phyloP scores from a whole-genome alignment of 2,329 filamentous ascomycete genomes.

The Dactylellina sp. region DNA sequence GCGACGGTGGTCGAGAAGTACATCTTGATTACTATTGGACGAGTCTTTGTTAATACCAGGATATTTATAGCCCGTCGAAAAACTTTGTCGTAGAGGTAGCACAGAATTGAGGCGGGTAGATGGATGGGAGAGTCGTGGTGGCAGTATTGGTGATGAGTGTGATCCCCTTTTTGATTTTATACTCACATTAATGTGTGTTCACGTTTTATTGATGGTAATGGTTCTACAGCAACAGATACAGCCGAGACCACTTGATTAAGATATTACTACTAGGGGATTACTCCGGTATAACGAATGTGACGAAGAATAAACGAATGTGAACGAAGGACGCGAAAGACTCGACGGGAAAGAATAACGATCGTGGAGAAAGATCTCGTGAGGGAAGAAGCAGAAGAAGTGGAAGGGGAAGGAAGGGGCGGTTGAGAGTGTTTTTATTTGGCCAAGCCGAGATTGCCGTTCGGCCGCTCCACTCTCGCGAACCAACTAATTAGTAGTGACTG shows the following conservation, averaged over 20 bases:
- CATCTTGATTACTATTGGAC: slow-evolving; percentile 33
- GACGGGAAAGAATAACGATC: slow-evolving; percentile 13
- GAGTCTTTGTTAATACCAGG: slow-evolving; percentile 5
- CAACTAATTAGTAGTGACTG: no score
- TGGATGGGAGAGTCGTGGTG: neutral
- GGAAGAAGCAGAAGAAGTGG: slow-evolving; percentile 18
- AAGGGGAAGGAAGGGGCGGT: slow-evolving; percentile 17
- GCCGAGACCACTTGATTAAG: slow-evolving; percentile 29
- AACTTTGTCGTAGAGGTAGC: neutral
- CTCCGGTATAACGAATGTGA: slow-evolving; percentile 48
- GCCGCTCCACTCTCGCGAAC: neutral
- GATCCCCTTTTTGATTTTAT: no score
- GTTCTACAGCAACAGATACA: slow-evolving; percentile 32
- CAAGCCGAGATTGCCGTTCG: slow-evolving; percentile 54
- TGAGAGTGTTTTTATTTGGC: slow-evolving; percentile 52
- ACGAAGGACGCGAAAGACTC: slow-evolving; percentile 42
- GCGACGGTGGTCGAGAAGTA: slow-evolving; percentile 48
- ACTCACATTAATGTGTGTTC: neutral
- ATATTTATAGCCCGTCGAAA: no score
- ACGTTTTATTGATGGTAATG: neutral
- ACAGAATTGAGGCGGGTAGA: no score
- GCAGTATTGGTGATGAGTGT: no score
- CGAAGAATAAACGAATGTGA: slow-evolving; percentile 32
- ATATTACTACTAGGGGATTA: slow-evolving; percentile 29
- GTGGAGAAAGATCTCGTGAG: slow-evolving; percentile 37